Evolutionary conservation across 2,329 filamentous ascomycete genomes (phyloP).

Genomic region (Microcyclospora pomicola): DNA sequence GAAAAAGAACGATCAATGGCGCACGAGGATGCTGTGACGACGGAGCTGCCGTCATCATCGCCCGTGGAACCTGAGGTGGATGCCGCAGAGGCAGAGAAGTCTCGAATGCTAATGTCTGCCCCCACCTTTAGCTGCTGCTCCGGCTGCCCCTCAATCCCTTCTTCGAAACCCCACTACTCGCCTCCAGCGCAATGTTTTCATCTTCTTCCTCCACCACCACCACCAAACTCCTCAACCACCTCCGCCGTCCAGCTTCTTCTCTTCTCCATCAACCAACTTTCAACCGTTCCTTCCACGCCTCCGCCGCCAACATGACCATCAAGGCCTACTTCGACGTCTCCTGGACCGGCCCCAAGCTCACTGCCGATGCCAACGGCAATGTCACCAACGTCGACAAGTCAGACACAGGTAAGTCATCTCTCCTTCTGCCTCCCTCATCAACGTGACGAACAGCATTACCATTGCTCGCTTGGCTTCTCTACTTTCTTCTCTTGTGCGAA

Average conservation of each 20-base stretch:
- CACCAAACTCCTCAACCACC: conserved; percentile 7
- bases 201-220: background rate
- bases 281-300: conserved; percentile 44
- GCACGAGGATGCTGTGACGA: too few species aligned
- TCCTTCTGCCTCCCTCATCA: background rate
- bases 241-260: conserved; percentile 3
- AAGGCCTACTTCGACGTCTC: conserved; percentile 47
- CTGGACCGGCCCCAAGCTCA: conserved; percentile 52
- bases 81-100: too few species aligned
- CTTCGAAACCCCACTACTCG: background rate
- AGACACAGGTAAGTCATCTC: conserved; percentile 44
- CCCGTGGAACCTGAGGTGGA: too few species aligned
- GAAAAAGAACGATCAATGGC: too few species aligned
- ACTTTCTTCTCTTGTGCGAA: background rate
- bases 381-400: conserved; percentile 25
- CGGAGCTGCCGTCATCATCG: too few species aligned
- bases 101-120: too few species aligned
- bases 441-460: background rate
- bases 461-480: background rate
- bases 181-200: conserved; percentile 8
- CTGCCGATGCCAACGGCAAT: conserved; percentile 45
- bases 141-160: background rate
- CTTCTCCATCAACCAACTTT: conserved; percentile 21
- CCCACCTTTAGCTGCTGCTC: too few species aligned
- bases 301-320: conserved; percentile 60